Conservation (phyloP, 2,329 filamentous ascomycete genomes). For the Paramyrothecium sp. region DNA sequence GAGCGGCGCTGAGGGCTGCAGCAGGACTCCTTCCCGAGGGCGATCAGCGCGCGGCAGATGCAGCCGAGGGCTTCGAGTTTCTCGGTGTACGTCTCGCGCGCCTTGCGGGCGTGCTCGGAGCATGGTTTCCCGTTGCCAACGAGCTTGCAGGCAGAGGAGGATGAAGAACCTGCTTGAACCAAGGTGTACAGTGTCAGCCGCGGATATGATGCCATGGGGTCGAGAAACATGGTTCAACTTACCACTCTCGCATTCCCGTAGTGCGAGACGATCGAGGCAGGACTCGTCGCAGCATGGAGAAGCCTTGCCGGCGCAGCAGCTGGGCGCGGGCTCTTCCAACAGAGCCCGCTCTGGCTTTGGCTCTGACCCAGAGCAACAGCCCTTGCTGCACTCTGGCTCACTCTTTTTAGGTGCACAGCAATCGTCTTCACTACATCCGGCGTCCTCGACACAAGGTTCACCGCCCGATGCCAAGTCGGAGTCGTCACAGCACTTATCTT, state of each 20-base stretch:
- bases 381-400: no score
- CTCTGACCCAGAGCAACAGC: no score
- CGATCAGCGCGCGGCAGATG: slow-evolving; percentile 50
- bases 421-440: no score
- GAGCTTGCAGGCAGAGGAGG: slow-evolving; percentile 9
- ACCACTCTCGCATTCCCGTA: slow-evolving; percentile 34
- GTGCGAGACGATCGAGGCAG: slow-evolving; percentile 42
- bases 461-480: no score
- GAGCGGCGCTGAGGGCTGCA: slow-evolving; percentile 31
- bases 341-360: background rate
- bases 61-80: slow-evolving; percentile 49
- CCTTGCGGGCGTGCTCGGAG: slow-evolving; percentile 29
- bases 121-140: slow-evolving; percentile 30
- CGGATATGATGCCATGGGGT: background rate
- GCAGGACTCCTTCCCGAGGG: slow-evolving; percentile 51
- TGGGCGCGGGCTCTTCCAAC: background rate
- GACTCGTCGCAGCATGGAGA: slow-evolving; percentile 40
- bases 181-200: background rate
- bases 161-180: slow-evolving; percentile 1
- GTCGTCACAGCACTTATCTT: no score
- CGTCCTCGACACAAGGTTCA: no score
- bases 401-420: no score
- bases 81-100: slow-evolving; percentile 37
- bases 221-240: background rate
- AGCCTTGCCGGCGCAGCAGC: slow-evolving; percentile 40